Evolutionary conservation across 495 filamentous ascomycete genomes (phyloP).

Genomic region (Chaetomidium leptoderma): DNA sequence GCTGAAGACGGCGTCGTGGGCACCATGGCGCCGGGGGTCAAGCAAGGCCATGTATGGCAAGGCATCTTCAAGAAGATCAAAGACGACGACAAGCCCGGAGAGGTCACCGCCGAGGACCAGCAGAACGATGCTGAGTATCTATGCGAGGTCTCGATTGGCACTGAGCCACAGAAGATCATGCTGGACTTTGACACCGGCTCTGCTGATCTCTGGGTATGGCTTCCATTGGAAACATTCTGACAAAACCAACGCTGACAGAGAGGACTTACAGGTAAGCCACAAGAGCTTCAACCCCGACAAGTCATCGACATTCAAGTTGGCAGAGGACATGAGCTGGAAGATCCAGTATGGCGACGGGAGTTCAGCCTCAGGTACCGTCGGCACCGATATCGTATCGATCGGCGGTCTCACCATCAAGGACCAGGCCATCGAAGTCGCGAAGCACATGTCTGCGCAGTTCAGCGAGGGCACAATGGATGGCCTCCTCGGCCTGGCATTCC

Average conservation of each 20-base stretch:
- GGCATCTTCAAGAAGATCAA: conserved; percentile 49
- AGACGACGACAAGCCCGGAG: conserved; percentile 35
- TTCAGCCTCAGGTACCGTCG: conserved; percentile 64
- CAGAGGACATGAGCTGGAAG: conserved; percentile 54
- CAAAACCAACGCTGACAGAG: background rate
- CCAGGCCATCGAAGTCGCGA: conserved; percentile 68
- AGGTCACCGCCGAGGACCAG: conserved; percentile 66
- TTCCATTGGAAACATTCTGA: background rate
- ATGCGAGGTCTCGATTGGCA: conserved; percentile 62
- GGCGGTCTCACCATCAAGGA: conserved; percentile 64
- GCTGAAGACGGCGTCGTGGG: conserved; percentile 31
- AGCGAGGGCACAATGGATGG: conserved; percentile 60
- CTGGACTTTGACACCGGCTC: conserved; percentile 78
- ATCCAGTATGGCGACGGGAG: conserved; percentile 73
- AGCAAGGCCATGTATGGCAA: conserved; percentile 38
- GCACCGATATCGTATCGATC: conserved; percentile 62
- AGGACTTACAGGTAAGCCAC: conserved; percentile 27
- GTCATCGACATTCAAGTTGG: conserved; percentile 58
- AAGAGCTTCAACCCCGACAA: conserved; percentile 55
- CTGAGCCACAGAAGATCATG: conserved; percentile 59
- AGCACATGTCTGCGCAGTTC: conserved; percentile 60
- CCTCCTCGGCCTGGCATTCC: conserved; percentile 67
- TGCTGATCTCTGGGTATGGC: conserved; percentile 69
- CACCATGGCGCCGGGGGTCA: conserved; percentile 35
- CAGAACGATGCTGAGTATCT: conserved; percentile 72